Conservation (phyloP, 202 grass and related monocot genomes). For the Digitaria exilis region DNA sequence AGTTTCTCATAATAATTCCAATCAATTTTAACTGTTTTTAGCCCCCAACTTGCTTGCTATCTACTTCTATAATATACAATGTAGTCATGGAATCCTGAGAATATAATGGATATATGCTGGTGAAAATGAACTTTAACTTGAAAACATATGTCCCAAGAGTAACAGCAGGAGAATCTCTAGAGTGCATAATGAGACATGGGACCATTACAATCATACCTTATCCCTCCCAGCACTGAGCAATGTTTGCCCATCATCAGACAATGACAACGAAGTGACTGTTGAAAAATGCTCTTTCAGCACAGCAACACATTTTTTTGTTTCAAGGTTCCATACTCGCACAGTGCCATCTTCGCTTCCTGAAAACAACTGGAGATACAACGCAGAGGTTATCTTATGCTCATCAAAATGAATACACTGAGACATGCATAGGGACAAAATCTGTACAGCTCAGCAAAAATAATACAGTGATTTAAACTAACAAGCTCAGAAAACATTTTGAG, state of each 20-base stretch:
- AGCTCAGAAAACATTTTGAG: neutral
- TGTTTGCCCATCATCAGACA: slow-evolving; percentile 75
- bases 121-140: slow-evolving; percentile 17
- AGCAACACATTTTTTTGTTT: slow-evolving; percentile 81
- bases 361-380: slow-evolving; percentile 75
- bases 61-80: neutral
- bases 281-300: slow-evolving; percentile 88
- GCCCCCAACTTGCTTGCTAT: neutral
- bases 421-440: neutral
- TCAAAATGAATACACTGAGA: neutral
- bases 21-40: slow-evolving; percentile 18
- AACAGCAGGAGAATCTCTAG: neutral
- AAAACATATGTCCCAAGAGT: neutral
- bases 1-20: neutral
- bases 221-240: slow-evolving; percentile 90
- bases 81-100: neutral
- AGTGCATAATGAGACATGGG: slow-evolving; percentile 11
- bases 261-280: slow-evolving; percentile 73
- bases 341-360: slow-evolving; percentile 86
- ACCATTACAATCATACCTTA: slow-evolving; percentile 52
- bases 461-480: slow-evolving; percentile 23
- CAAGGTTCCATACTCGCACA: slow-evolving; percentile 81
- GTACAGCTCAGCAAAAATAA: neutral
- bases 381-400: slow-evolving; percentile 13
- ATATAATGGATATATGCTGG: slow-evolving; percentile 13